Conservation (phyloP, 176 grass and related monocot genomes). For the Phoenix dactylifera region DNA sequence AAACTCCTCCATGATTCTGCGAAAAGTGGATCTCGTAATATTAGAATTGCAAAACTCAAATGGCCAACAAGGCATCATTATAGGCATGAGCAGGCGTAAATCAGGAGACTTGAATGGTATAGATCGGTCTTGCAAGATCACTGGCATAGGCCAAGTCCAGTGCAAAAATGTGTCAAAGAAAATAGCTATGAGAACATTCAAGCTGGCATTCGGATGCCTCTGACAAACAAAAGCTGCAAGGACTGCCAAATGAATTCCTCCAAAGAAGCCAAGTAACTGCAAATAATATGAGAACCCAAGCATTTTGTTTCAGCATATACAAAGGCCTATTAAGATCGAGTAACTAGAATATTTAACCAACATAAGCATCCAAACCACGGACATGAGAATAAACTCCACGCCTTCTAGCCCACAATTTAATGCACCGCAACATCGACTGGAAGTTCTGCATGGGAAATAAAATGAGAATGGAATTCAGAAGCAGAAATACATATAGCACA, state of each 20-base stretch:
- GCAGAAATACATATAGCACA: too few species aligned
- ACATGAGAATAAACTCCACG: slow-evolving; percentile 62
- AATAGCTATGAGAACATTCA: slow-evolving; percentile 34
- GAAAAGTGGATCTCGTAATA: slow-evolving; percentile 43
- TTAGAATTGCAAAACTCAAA: slow-evolving; percentile 54
- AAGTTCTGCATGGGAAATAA: slow-evolving; percentile 40
- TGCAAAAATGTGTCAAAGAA: slow-evolving; percentile 61
- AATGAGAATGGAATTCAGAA: too few species aligned
- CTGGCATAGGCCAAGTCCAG: slow-evolving; percentile 53
- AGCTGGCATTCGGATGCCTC: slow-evolving; percentile 30
- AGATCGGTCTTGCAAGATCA: slow-evolving; percentile 31
- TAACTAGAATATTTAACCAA: neutral
- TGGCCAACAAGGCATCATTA: slow-evolving; percentile 63
- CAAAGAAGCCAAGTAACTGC: slow-evolving; percentile 65
- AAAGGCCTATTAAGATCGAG: neutral
- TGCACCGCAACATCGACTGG: slow-evolving; percentile 41
- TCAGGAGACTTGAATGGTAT: slow-evolving; percentile 19
- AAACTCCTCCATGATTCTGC: slow-evolving; percentile 54
- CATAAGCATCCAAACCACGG: slow-evolving; percentile 7
- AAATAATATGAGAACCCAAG: slow-evolving; percentile 19
- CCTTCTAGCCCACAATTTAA: slow-evolving; percentile 63
- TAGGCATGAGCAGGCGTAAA: slow-evolving; percentile 46
- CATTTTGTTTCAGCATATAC: slow-evolving; percentile 5
- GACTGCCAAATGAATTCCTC: slow-evolving; percentile 57
- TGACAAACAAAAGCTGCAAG: slow-evolving; percentile 60